Conservation (phyloP, 345 rosid genomes). For the Syzygium aromaticum region DNA sequence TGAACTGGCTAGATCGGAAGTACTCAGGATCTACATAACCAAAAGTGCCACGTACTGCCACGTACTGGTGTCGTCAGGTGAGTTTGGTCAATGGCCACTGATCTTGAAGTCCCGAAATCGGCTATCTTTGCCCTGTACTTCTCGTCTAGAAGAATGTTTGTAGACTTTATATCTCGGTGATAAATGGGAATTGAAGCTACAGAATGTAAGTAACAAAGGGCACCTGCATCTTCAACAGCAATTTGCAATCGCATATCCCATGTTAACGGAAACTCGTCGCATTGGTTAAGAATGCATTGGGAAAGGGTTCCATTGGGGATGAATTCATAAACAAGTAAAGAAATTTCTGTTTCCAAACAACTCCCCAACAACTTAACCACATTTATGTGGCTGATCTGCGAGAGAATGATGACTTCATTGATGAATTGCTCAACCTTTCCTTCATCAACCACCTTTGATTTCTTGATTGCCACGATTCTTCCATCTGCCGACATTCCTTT, state of each 20-base stretch:
- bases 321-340: slow-evolving; percentile 5
- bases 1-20: too few relatives aligned
- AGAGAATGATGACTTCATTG: slow-evolving; percentile 8
- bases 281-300: neutral
- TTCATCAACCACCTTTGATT: neutral
- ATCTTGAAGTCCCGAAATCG: slow-evolving; percentile 7
- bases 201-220: slow-evolving; percentile 10
- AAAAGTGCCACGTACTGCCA: too few relatives aligned
- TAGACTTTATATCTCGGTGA: slow-evolving; percentile 6
- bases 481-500: slow-evolving; percentile 4
- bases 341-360: neutral
- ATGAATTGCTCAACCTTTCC: slow-evolving; percentile 5
- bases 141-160: slow-evolving; percentile 4
- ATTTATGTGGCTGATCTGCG: neutral
- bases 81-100: slow-evolving; percentile 6
- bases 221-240: slow-evolving; percentile 3
- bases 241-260: slow-evolving; percentile 5
- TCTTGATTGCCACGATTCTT: slow-evolving; percentile 7
- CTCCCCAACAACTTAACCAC: slow-evolving; percentile 5
- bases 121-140: slow-evolving; percentile 6
- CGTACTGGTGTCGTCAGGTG: slow-evolving; percentile 2
- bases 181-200: slow-evolving; percentile 1
- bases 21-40: too few relatives aligned
- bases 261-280: neutral
- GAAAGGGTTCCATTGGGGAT: neutral